Evolutionary conservation across 2,329 filamentous ascomycete genomes (phyloP).

Genomic region (Alternaria panax): DNA sequence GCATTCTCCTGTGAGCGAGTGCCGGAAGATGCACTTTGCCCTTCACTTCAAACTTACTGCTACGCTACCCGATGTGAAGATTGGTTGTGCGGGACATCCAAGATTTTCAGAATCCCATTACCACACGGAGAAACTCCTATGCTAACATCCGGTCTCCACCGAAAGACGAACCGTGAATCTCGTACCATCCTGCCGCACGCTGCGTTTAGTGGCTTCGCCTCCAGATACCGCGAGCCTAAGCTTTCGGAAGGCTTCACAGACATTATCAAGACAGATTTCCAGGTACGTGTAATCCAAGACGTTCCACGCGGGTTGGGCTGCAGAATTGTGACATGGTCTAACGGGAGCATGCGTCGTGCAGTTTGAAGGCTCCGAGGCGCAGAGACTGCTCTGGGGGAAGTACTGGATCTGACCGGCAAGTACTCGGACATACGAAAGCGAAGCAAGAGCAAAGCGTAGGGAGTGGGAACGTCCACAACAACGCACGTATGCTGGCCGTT

Average conservation of each 20-base stretch:
- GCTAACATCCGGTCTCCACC: slow-evolving; percentile 24
- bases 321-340: slow-evolving; percentile 23
- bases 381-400: slow-evolving; percentile 74
- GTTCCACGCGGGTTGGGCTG: slow-evolving; percentile 1
- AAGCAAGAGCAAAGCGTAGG: background rate
- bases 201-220: slow-evolving; percentile 79
- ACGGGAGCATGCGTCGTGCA: slow-evolving; percentile 29
- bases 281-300: slow-evolving; percentile 53
- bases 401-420: slow-evolving; percentile 70
- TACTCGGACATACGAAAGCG: slow-evolving; percentile 1
- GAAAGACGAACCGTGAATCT: slow-evolving; percentile 80
- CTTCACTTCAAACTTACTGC: slow-evolving; percentile 1
- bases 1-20: slow-evolving; percentile 10
- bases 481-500: slow-evolving; percentile 9
- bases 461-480: background rate
- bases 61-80: slow-evolving; percentile 20
- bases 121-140: slow-evolving; percentile 14
- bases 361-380: slow-evolving; percentile 73
- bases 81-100: slow-evolving; percentile 13
- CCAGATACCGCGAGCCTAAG: slow-evolving; percentile 75
- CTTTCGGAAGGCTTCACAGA: slow-evolving; percentile 83
- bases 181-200: slow-evolving; percentile 75
- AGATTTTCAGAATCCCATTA: background rate
- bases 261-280: slow-evolving; percentile 76
- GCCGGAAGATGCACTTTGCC: slow-evolving; percentile 2